Evolutionary conservation across 2,329 filamentous ascomycete genomes (phyloP).

Genomic region (Emergomyces orientalis): DNA sequence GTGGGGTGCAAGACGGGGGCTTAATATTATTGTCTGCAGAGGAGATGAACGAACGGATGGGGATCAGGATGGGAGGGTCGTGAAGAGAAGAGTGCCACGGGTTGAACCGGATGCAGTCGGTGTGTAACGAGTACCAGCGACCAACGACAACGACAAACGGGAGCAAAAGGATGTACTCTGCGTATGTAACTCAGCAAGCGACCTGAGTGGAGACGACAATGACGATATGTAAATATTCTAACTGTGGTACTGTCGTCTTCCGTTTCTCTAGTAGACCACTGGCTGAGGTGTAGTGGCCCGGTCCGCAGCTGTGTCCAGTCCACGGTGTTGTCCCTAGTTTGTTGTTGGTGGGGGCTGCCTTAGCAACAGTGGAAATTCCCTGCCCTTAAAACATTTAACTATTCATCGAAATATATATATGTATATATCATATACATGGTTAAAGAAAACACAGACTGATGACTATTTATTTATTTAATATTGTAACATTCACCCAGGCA

Average conservation of each 20-base stretch:
- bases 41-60: not conserved
- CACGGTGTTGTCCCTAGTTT: not conserved
- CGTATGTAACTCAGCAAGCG: not conserved
- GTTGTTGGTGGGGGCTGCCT: constrained; percentile 3
- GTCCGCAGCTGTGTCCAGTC: too few relatives aligned
- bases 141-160: not conserved
- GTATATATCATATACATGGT: not conserved
- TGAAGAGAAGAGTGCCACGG: not conserved
- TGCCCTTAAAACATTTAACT: too few relatives aligned
- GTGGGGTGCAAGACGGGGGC: not conserved
- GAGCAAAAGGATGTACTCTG: not conserved
- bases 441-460: too few relatives aligned
- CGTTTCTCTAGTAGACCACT: too few relatives aligned
- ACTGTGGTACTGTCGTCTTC: too few relatives aligned
- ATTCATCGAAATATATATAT: not conserved
- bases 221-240: too few relatives aligned
- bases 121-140: too few relatives aligned
- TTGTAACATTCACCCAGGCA: too few relatives aligned
- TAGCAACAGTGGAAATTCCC: not conserved
- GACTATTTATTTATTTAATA: too few relatives aligned
- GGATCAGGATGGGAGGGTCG: not conserved
- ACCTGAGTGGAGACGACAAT: not conserved
- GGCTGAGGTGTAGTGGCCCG: too few relatives aligned
- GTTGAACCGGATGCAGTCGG: not conserved
- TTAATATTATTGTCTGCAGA: not conserved